Evolutionary conservation across 805 yeast genomes (phyloP), one percentile per base, ranked within the genome.

Genomic region (Scheffersomyces lignosus): DNA sequence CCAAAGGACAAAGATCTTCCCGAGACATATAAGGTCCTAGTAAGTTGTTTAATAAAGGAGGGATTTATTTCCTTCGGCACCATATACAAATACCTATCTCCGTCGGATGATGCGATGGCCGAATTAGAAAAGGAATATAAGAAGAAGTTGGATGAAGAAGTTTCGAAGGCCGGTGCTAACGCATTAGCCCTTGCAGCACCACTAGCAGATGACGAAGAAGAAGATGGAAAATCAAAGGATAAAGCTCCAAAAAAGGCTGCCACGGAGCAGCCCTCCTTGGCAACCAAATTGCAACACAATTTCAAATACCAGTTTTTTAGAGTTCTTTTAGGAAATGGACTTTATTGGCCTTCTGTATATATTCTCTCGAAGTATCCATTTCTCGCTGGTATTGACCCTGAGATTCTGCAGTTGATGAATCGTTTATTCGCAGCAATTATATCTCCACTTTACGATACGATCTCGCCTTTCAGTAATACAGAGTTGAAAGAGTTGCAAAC

Each of bases 151-250:
- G 80, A 80, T 12, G 77, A 77, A 9, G 74, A 78, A 40, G 77
- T 85, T 0, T 68, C 71, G 48, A 67, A 70, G 43, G 83, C 90
- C 0, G 73, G 77, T 16, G 83, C 87, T 0, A 86, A 83, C 43
- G 95, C 96, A 0, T 63, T 90, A 33, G 93, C 97, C 0, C 56
- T 89, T 48, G 96, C 96, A 4, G 93, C 93, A 7, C 95, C 96
- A 0, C 66, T 90, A 26, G 69, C 73, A 3, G 80, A 78, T 26
- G 91, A 83, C 24, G 86, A 78, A 14, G 45, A 40, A 4, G 39
- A 25, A 5, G 27, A 29, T 25, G 12, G 16, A 25, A 10, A 30
- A 38, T 12, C 28, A 32, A 3, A 37, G 34, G 17, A 15, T 10
- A 2, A 33, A 20, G 10, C 24, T 7, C 7, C 10, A 7, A 20